Conservation (phyloP, 2,329 filamentous ascomycete species). For the Aspergillus sp. region DNA sequence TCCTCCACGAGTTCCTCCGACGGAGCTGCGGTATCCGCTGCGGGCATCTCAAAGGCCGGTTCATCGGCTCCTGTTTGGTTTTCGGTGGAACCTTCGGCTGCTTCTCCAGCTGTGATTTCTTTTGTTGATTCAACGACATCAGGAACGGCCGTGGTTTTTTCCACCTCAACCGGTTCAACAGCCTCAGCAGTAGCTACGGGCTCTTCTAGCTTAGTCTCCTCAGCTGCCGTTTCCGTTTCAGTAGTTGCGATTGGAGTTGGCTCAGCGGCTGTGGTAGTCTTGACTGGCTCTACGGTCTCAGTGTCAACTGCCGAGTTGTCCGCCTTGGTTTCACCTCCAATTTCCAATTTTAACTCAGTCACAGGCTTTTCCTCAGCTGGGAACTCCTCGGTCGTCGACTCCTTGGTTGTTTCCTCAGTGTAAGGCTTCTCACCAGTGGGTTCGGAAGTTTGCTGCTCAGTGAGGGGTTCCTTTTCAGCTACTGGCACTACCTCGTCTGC, state of each 20-base stretch:
- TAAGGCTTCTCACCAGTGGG: not conserved
- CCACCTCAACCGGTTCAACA: not conserved
- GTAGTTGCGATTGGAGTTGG: not conserved
- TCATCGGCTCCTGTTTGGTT: no score
- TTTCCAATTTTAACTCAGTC: not conserved
- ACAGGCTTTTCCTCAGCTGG: not conserved
- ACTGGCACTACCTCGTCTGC: not conserved
- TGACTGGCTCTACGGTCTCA: not conserved
- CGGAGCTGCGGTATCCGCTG: not conserved
- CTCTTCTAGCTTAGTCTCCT: not conserved
- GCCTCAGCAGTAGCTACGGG: not conserved
- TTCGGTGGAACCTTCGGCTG: not conserved
- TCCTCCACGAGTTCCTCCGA: not conserved
- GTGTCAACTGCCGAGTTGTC: not conserved
- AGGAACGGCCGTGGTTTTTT: not conserved
- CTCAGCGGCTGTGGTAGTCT: conserved; percentile 3
- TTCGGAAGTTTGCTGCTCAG: not conserved
- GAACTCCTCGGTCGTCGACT: not conserved
- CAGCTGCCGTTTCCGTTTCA: not conserved
- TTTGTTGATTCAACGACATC: not conserved
- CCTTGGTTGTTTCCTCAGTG: not conserved
- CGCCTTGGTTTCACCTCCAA: not conserved
- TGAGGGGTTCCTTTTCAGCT: not conserved
- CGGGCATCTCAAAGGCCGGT: not conserved
- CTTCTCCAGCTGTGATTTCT: conserved; percentile 1